Evolutionary conservation across 2,329 filamentous ascomycete genomes (phyloP).

Genomic region (Cryphonectria nitschkei): DNA sequence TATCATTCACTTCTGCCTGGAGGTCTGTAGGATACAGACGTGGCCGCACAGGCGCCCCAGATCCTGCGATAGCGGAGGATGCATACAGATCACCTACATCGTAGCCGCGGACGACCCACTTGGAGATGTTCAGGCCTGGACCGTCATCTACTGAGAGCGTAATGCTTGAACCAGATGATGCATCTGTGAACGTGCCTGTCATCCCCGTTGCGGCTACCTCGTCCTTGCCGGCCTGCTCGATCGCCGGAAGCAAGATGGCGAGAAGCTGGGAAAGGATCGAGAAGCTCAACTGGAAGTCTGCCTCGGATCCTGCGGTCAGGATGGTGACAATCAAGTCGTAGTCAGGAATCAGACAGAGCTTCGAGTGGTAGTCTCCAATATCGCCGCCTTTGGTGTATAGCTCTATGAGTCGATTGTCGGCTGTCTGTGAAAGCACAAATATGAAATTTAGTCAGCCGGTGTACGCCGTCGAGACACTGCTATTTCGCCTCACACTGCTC

Average conservation of each 20-base stretch:
- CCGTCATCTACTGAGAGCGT: constrained; percentile 43
- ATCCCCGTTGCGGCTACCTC: constrained; percentile 37
- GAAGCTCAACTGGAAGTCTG: constrained; percentile 8
- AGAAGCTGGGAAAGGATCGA: constrained; percentile 37
- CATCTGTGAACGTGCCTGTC: constrained; percentile 45
- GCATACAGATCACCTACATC: constrained; percentile 44
- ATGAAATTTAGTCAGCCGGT: background rate
- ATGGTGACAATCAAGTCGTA: constrained; percentile 49
- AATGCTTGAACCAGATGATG: constrained; percentile 44
- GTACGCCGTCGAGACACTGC: background rate
- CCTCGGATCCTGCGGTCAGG: constrained; percentile 40
- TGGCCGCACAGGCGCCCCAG: constrained; percentile 1
- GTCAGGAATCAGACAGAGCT: constrained; percentile 48
- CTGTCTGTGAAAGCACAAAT: constrained; percentile 30
- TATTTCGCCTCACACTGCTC: background rate
- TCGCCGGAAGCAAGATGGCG: constrained; percentile 42
- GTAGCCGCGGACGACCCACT: constrained; percentile 46
- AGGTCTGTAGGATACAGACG: constrained; percentile 17
- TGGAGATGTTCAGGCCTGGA: constrained; percentile 43
- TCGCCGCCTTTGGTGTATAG: constrained; percentile 53
- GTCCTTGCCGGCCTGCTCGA: constrained; percentile 47
- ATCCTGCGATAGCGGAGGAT: background rate
- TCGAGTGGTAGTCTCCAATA: constrained; percentile 45
- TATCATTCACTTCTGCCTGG: background rate
- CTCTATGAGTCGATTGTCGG: constrained; percentile 47